phyloP scores from a whole-genome alignment of 2,329 filamentous ascomycete species.

The Pseudocercospora cruenta region DNA sequence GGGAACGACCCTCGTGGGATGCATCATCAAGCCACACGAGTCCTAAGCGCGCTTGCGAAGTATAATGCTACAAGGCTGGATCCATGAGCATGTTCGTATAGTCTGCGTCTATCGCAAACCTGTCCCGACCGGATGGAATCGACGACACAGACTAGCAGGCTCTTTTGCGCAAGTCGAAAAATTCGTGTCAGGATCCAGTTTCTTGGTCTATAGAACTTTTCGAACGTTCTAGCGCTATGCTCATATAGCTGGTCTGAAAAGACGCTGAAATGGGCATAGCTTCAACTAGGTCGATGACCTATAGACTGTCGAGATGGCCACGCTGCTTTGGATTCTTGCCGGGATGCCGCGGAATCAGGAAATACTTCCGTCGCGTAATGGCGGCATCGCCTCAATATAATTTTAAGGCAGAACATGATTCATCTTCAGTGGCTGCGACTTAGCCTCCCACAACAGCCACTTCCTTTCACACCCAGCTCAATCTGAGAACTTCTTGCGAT shows the following conservation, averaged over 20 bases:
- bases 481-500: no score
- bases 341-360: not conserved
- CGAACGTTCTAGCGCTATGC: not conserved
- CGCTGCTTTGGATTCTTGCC: no score
- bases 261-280: not conserved
- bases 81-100: slow-evolving; percentile 10
- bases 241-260: not conserved
- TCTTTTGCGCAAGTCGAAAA: not conserved
- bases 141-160: not conserved
- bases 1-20: slow-evolving; percentile 15
- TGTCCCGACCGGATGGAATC: not conserved
- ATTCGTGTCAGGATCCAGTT: not conserved
- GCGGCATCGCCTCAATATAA: not conserved
- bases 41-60: slow-evolving; percentile 11
- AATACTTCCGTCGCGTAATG: not conserved
- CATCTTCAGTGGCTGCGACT: no score
- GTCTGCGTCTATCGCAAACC: slow-evolving; percentile 3
- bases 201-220: not conserved
- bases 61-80: slow-evolving; percentile 13
- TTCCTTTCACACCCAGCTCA: no score
- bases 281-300: not conserved
- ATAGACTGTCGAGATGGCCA: not conserved
- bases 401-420: not conserved
- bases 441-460: not conserved
- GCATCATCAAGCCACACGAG: slow-evolving; percentile 5